Base-by-base conservation (phyloP, 495 filamentous ascomycete species). In the Pseudomonodictys pantanalensis region DNA sequence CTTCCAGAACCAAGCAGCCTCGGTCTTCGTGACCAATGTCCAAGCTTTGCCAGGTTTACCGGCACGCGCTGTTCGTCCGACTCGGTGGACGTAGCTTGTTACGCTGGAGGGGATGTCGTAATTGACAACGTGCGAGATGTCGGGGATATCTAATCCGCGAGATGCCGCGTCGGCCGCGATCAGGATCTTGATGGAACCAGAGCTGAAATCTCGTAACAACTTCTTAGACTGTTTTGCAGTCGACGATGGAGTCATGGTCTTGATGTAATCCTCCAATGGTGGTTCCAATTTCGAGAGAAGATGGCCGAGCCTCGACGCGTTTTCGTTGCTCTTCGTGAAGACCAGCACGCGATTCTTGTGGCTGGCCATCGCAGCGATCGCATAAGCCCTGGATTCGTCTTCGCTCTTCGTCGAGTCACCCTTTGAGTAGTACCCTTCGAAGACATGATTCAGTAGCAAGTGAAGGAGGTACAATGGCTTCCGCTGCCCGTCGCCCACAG, bases 151-250 rank as follows among this genome's bases (percentile, higher is more conserved):
- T n/a, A 98, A 83, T 67, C 93, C 93, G 43, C 95, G 88, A 0
- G 92, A 87, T 1, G 92, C 91, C 23, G 92, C 86, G 68, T 98
- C 93, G 0, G 93, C 93, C 8, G 92, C 90, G 33, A 97, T 85
- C 9, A 97, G 83, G 38, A 96, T 79, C 2, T 82, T 83, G 2
- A 88, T 73, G 48, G 85, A 85, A 54, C 81, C 81, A 23, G 76
- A 70, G 11, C 78, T 72, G 72, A 91, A 92, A 5, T 80, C 79
- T 15, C 76, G 72, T 24, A 95, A 73, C 0, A 83, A 85, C 56
- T 82, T 81, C 24, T 85, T 83, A 17, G 80, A 78, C 2, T 79
- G 74, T 3, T 85, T 85, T 30, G 82, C 84, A 12, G 86, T 85
- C 18, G 84, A 83, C 0, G 89, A 90, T 65, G 81, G 83, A 53